Conservation (phyloP, 305 asterid genomes). For the Rubia peregrina region DNA sequence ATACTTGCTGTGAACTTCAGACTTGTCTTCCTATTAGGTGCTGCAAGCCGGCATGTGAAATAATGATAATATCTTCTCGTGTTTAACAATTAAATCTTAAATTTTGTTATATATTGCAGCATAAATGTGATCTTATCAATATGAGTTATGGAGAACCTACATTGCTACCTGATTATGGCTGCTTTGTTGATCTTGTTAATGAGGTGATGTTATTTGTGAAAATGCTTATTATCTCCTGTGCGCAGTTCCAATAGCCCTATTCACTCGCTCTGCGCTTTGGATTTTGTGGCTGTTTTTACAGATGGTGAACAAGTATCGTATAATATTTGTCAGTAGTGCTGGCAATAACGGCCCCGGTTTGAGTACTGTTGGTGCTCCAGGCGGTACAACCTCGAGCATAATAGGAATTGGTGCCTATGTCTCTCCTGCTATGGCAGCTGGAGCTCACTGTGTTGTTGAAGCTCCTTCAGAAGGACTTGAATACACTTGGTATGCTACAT, state of each 20-base stretch:
- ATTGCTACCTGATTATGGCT: constrained; percentile 91
- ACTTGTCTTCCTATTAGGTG: not conserved
- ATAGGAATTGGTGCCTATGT: constrained; percentile 99
- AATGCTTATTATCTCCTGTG: constrained; percentile 24
- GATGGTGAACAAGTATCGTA: constrained; percentile 88
- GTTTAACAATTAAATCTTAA: not conserved
- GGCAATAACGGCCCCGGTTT: constrained; percentile 95
- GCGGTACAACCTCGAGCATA: constrained; percentile 96
- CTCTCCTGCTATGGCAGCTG: constrained; percentile 99
- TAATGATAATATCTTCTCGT: constrained; percentile 9
- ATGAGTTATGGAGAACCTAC: constrained; percentile 98
- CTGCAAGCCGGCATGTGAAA: not conserved
- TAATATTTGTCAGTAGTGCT: constrained; percentile 89
- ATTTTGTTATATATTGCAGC: constrained; percentile 43
- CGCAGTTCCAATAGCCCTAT: constrained; percentile 3
- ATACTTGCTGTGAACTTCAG: not conserved
- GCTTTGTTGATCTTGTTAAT: constrained; percentile 89
- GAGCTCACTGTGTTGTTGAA: constrained; percentile 84
- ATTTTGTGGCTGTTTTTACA: constrained; percentile 16
- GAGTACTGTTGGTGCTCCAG: constrained; percentile 98
- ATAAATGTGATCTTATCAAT: constrained; percentile 92
- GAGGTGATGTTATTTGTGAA: constrained; percentile 46
- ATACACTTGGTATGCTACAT: constrained; percentile 73
- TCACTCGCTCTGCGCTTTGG: not conserved
- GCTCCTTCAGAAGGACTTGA: constrained; percentile 95